Percentiles rank a stretch among this genome's conserved stretches.
Evolutionary conservation across 225 moss, liverwort and hornwort genomes (phyloP).

Genomic region (Physcomitrellopsis africana): DNA sequence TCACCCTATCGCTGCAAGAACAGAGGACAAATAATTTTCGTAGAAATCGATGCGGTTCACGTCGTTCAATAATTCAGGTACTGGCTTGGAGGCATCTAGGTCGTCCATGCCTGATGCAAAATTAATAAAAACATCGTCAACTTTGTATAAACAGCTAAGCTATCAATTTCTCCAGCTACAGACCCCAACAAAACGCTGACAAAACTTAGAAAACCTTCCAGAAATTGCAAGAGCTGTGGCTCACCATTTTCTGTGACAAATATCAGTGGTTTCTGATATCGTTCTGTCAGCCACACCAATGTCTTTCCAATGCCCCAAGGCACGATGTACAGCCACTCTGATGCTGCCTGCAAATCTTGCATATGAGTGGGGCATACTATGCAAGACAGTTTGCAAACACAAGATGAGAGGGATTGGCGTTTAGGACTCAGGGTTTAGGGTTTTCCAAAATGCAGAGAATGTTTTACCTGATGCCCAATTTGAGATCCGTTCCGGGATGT

Average conservation of each 20-base stretch:
- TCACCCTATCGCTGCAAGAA: constrained; percentile 71
- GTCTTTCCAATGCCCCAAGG: constrained; percentile 64
- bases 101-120: constrained; percentile 80
- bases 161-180: no score
- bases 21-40: constrained; percentile 59
- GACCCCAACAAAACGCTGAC: not conserved
- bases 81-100: constrained; percentile 45
- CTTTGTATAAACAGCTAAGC: no score
- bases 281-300: constrained; percentile 52
- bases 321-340: constrained; percentile 58
- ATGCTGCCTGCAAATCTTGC: constrained; percentile 48
- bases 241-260: constrained; percentile 65
- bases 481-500: constrained; percentile 48
- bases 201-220: not conserved
- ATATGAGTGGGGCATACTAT: not conserved
- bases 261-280: constrained; percentile 47
- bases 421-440: not conserved
- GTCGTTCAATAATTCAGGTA: constrained; percentile 50
- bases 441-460: not conserved
- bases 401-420: not conserved
- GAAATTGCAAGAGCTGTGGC: not conserved
- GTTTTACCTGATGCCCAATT: constrained; percentile 63
- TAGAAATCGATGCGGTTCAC: constrained; percentile 57
- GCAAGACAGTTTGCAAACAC: no score
- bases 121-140: not conserved